These are phyloP conservation scores for Adansonia gregorii DNA, from an alignment of 441 rosid species.

Conservation along the genomic window DNA sequence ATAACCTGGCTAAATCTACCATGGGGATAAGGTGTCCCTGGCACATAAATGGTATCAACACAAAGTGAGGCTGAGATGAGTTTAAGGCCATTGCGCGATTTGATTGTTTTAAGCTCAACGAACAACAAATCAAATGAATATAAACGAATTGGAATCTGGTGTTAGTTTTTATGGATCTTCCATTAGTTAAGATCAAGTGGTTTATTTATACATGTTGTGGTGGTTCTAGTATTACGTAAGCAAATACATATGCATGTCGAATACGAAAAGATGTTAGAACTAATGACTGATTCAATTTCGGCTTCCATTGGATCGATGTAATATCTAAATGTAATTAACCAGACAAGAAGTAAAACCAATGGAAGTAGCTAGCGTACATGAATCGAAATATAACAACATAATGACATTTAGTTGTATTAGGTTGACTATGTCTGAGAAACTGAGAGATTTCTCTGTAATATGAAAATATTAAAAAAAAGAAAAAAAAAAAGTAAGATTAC, in stretches of 20 bases:
- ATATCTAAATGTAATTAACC: neutral
- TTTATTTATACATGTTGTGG: neutral
- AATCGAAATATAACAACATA: neutral
- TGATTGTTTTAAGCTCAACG: neutral
- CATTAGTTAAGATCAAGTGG: neutral
- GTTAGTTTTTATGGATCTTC: neutral
- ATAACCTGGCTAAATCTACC: constrained; percentile 31
- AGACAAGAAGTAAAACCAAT: neutral
- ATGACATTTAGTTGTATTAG: neutral
- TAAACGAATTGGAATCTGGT: neutral
- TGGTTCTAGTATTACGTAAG: neutral
- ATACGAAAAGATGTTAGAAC: neutral
- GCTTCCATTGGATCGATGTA: too few relatives aligned
- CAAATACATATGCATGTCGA: neutral
- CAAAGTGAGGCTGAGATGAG: constrained; percentile 24
- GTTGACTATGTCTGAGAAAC: too few relatives aligned
- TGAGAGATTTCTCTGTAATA: too few relatives aligned
- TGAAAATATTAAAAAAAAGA: too few relatives aligned
- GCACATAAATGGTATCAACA: constrained; percentile 32
- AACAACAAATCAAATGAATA: neutral
- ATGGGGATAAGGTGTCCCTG: constrained; percentile 30
- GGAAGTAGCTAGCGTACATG: neutral
- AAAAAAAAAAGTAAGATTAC: too few relatives aligned
- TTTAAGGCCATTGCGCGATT: constrained; percentile 25
- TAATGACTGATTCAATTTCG: too few relatives aligned